Conservation (phyloP, 164 flowering plant genomes). For the Cinnamomum chago region DNA sequence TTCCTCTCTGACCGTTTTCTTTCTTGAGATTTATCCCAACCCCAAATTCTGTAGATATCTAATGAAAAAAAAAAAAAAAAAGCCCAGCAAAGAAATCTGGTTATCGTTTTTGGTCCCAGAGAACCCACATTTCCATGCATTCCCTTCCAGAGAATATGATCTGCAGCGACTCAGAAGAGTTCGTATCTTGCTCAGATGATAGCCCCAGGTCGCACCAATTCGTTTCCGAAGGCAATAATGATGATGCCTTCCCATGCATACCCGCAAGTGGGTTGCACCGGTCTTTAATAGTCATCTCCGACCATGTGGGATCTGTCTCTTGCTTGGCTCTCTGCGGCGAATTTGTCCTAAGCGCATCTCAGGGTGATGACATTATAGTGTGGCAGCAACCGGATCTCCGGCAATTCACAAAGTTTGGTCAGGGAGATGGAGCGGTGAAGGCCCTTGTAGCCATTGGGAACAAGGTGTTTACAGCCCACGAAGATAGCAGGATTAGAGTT, state of each 20-base stretch:
- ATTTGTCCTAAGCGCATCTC: conserved; percentile 86
- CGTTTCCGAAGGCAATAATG: conserved; percentile 31
- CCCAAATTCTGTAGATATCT: background rate
- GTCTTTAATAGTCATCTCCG: conserved; percentile 65
- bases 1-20: background rate
- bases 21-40: background rate
- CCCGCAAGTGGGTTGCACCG: conserved; percentile 31
- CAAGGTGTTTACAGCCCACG: conserved; percentile 90
- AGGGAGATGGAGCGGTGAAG: conserved; percentile 85
- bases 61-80: background rate
- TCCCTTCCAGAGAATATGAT: conserved; percentile 37
- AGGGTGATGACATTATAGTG: conserved; percentile 85
- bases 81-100: background rate
- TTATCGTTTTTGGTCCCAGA: background rate
- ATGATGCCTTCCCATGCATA: conserved; percentile 13
- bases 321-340: conserved; percentile 90
- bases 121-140: conserved; percentile 22
- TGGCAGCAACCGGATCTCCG: conserved; percentile 97
- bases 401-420: conserved; percentile 76
- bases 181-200: too few relatives aligned
- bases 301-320: conserved; percentile 77
- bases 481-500: conserved; percentile 78
- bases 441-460: conserved; percentile 68
- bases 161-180: conserved; percentile 21
- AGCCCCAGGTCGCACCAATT: too few relatives aligned